Evolutionary conservation across 257 asterid genomes (phyloP).

Genomic region (Petunia axillaris): DNA sequence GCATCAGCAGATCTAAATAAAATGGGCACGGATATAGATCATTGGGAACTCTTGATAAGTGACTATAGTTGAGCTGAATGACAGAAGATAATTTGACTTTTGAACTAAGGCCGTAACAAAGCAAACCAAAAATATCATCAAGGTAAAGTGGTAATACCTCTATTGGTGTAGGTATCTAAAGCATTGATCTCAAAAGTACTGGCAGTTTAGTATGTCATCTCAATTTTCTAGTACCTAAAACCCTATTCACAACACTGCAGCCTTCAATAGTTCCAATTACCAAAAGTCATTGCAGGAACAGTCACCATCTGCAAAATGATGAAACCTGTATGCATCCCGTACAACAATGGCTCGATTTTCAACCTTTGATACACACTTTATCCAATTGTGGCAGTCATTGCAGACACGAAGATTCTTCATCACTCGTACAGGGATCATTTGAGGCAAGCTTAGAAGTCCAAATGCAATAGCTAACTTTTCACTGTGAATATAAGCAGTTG

Average conservation of each 20-base stretch:
- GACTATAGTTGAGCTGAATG: slow-evolving; percentile 4
- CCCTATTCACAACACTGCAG: neutral
- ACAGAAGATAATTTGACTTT: slow-evolving; percentile 5
- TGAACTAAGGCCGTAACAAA: neutral
- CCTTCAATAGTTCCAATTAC: slow-evolving; percentile 41
- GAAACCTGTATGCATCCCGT: slow-evolving; percentile 87
- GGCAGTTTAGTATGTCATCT: neutral
- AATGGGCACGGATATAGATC: neutral
- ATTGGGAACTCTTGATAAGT: neutral
- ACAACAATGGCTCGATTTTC: slow-evolving; percentile 60
- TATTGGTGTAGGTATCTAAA: neutral
- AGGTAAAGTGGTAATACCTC: slow-evolving; percentile 1
- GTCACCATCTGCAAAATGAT: slow-evolving; percentile 71
- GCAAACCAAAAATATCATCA: neutral
- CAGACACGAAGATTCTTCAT: slow-evolving; percentile 92
- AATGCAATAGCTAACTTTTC: slow-evolving; percentile 86
- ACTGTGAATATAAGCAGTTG: slow-evolving; percentile 62
- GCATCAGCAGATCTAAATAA: neutral
- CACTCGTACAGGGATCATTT: slow-evolving; percentile 60
- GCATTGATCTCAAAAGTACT: slow-evolving; percentile 5
- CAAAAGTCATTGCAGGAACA: slow-evolving; percentile 89
- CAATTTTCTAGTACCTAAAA: slow-evolving; percentile 1
- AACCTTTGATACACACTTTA: slow-evolving; percentile 59
- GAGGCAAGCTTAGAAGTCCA: slow-evolving; percentile 63
- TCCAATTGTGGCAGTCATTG: slow-evolving; percentile 86